Evolutionary conservation across 192 early-diverging fungal genomes (phyloP), one percentile per base, ranked within the genome.

Genomic region (Podochytrium sp.): DNA sequence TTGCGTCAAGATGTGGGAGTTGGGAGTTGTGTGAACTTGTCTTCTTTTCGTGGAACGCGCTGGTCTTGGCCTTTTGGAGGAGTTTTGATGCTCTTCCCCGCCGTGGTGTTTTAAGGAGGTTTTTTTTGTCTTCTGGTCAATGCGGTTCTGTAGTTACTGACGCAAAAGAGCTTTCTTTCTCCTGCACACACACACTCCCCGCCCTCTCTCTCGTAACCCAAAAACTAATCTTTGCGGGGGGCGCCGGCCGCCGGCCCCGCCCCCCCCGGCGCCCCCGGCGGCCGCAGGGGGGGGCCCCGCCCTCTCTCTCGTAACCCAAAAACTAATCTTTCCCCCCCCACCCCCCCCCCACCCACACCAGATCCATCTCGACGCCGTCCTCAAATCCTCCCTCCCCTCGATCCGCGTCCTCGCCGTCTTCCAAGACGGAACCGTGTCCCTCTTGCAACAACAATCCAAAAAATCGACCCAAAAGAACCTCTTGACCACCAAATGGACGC

Each of bases 401-500:
- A 42, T 76, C 60, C 77, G 75, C 50, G 20, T 79, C 32, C 74
- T 84, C 18, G 49, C 43, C 16, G 47, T 71, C 30, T 80, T 71
- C 55, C 49, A 59, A 35, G 80, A 60, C 90, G 80, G 80, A 74
- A 81, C 73, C 72, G 66, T 76, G 53, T 33, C 50, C 71, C 73
- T 69, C 49, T 39, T 55, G 27, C 51, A 35, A 3, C 66, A 69
- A 56, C 12, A 49, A 49, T 12, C 47, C n/a, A 35, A 35, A 61
- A 55, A 39, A 23, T 77, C 74, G 41, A 70, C 59, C n/a, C 59
- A 42, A 16, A 73, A 32, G 3, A 60, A 71, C 18, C n/a, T n/a
- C n/a, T n/a, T n/a, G n/a, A n/a, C n/a, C n/a, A 34, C 71, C n/a
- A 20, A 87, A 25, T 98, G 97, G 97, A 81, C 86, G n/a, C 88